phyloP scores from a whole-genome alignment of 768 basidiomycete genomes.

The Mycena leptocephala region DNA sequence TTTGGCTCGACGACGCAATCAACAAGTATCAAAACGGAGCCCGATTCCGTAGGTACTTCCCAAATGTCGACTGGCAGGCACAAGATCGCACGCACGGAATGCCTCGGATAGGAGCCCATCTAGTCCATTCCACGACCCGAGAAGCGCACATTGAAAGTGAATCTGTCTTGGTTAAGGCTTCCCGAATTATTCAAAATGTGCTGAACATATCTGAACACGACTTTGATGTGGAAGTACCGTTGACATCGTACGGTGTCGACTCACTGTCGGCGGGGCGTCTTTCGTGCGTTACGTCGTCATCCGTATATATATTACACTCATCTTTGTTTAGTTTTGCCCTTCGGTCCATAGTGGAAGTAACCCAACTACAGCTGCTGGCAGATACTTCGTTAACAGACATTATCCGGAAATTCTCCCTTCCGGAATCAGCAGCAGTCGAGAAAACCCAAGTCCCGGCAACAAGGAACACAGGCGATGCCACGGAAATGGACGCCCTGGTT shows the following conservation, averaged over 20 bases:
- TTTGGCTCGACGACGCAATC: conserved; percentile 54
- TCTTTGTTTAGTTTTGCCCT: conserved; percentile 1
- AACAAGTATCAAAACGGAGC: background rate
- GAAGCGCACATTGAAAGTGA: no score
- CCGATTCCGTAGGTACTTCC: conserved; percentile 1
- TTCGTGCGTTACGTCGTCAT: background rate
- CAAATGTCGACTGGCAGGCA: background rate
- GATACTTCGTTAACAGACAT: conserved; percentile 5
- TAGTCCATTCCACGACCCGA: background rate
- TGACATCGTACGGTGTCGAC: conserved; percentile 55
- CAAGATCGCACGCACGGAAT: background rate
- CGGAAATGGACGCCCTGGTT: background rate
- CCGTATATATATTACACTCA: background rate
- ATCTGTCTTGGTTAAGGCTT: conserved; percentile 30
- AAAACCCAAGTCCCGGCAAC: background rate
- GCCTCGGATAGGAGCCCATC: background rate
- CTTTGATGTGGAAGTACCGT: conserved; percentile 54
- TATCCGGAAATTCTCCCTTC: background rate
- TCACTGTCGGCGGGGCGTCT: conserved; percentile 18
- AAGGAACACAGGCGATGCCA: background rate
- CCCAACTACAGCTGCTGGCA: conserved; percentile 16
- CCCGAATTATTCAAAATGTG: conserved; percentile 38
- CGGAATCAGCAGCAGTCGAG: background rate
- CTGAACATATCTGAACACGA: conserved; percentile 48
- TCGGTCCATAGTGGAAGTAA: background rate